phyloP scores from a whole-genome alignment of 495 filamentous ascomycete species.

The Melanomma pulvis-pyrius region DNA sequence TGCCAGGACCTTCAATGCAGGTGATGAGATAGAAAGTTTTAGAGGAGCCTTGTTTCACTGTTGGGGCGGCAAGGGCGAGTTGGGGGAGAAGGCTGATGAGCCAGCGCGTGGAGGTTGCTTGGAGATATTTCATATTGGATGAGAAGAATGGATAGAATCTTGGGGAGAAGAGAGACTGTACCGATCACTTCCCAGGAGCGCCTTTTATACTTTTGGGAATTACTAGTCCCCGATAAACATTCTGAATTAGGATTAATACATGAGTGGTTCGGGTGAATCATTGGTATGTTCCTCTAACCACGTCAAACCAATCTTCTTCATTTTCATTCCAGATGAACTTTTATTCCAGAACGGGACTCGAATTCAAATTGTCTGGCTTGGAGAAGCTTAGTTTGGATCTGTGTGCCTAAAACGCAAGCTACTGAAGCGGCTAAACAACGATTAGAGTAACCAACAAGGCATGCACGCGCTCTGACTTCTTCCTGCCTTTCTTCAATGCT shows the following conservation, averaged over 20 bases:
- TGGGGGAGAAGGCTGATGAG: neutral
- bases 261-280: neutral
- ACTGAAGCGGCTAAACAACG: neutral
- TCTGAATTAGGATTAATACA: neutral
- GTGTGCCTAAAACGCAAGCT: neutral
- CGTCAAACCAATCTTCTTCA: neutral
- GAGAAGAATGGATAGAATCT: neutral
- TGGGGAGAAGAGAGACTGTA: neutral
- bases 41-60: neutral
- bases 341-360: neutral
- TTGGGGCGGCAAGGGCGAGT: neutral
- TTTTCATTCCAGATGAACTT: neutral
- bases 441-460: neutral
- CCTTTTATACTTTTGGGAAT: neutral
- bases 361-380: neutral
- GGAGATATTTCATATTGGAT: neutral
- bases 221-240: neutral
- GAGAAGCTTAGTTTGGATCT: neutral
- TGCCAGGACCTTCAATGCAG: neutral
- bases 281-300: neutral
- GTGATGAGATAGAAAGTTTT: constrained; percentile 7
- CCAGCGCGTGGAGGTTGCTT: neutral
- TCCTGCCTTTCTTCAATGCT: neutral
- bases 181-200: neutral
- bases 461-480: neutral